These are phyloP conservation scores for Tulasnella sp. DNA, from an alignment of 768 basidiomycete genomes.

Conservation along the genomic window DNA sequence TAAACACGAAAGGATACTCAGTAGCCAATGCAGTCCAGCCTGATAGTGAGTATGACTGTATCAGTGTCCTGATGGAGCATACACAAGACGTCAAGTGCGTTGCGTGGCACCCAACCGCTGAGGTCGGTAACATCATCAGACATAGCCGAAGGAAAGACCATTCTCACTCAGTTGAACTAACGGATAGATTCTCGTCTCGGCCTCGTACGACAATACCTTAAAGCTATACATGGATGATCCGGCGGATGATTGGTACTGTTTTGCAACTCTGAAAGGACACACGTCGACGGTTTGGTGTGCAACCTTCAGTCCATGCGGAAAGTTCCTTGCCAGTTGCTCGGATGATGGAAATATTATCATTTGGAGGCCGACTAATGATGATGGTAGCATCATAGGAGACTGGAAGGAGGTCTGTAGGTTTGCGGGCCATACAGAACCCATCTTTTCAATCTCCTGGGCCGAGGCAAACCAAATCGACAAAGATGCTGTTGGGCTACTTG, in stretches of 20 bases:
- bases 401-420: constrained; percentile 54
- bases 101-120: constrained; percentile 92
- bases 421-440: constrained; percentile 60
- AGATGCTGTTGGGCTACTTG: constrained; percentile 68
- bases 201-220: constrained; percentile 95
- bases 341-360: constrained; percentile 66
- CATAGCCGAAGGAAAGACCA: not conserved
- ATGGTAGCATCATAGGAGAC: constrained; percentile 53
- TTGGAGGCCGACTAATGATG: constrained; percentile 57
- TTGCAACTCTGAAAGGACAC: constrained; percentile 77
- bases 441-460: constrained; percentile 81
- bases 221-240: constrained; percentile 92
- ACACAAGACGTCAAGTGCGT: constrained; percentile 94
- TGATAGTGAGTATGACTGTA: constrained; percentile 90
- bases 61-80: constrained; percentile 95
- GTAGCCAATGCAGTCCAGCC: constrained; percentile 60
- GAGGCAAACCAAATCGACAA: constrained; percentile 38
- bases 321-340: constrained; percentile 63
- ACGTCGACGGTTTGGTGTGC: constrained; percentile 88
- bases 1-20: constrained; percentile 16
- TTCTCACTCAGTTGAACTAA: constrained; percentile 14
- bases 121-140: constrained; percentile 51
- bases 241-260: constrained; percentile 89
- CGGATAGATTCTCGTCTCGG: constrained; percentile 86
- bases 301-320: constrained; percentile 69